phyloP scores from a whole-genome alignment of 2,329 filamentous ascomycete species.

The Colletotrichum navitas region DNA sequence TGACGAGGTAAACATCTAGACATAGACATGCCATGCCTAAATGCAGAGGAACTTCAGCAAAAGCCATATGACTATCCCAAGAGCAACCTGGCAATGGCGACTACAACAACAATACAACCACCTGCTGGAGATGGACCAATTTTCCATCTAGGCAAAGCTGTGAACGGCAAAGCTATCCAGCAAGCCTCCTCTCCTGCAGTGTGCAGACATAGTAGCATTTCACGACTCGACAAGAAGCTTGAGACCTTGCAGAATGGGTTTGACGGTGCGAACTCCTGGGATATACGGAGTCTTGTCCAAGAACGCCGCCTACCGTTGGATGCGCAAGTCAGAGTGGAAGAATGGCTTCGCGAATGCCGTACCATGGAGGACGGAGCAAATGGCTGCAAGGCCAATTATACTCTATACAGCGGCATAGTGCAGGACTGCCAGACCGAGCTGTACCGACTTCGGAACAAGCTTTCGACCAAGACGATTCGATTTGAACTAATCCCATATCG shows the following conservation, averaged over 20 bases:
- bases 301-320: not conserved
- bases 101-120: not conserved
- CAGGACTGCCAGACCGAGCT: slow-evolving; percentile 48
- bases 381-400: slow-evolving; percentile 42
- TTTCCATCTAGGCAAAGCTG: not conserved
- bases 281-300: slow-evolving; percentile 2
- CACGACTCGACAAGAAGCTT: slow-evolving; percentile 9
- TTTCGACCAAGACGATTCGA: slow-evolving; percentile 2
- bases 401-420: slow-evolving; percentile 45
- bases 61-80: not conserved
- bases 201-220: not conserved
- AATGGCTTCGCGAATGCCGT: slow-evolving; percentile 14
- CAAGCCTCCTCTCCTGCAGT: not conserved
- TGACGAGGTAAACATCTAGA: not conserved
- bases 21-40: not conserved
- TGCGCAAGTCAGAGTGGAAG: not conserved
- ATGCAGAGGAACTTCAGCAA: not conserved
- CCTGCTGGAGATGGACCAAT: too few relatives aligned
- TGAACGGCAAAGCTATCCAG: not conserved
- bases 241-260: slow-evolving; percentile 14
- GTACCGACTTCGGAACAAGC: slow-evolving; percentile 8
- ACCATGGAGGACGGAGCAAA: not conserved
- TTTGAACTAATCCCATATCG: slow-evolving; percentile 10
- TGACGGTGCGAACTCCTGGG: not conserved
- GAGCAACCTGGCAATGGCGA: not conserved